Evolutionary conservation across 2,329 filamentous ascomycete genomes (phyloP), one percentile per base, ranked within the genome.

Genomic region (Huntiella omanensis): DNA sequence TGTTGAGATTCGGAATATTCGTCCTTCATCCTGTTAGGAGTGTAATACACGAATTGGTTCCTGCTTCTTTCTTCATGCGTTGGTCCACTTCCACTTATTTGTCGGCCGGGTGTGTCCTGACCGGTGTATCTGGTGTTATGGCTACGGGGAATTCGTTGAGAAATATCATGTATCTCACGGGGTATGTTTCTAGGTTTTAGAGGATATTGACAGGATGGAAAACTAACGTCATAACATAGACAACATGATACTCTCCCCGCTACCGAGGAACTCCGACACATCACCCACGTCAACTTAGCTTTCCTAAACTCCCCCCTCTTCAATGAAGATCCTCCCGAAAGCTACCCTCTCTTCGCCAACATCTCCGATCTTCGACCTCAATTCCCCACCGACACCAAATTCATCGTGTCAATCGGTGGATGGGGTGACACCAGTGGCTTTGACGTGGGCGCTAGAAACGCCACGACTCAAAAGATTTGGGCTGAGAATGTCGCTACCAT

Each of bases 371-470:
- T 42, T 13, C 43, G 45, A 1, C 56, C 55, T 13, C 60, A 64
- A 46, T 75, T 78, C 50, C 59, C 59, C 5, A 49, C 59, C 0
- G 64, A 64, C 19, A 76, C 77, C 15, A 77, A 80, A 53, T 60
- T 85, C 16, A 69, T 80, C 62, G 67, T 85, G 34, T 79, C 81
- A 15, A 74, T 86, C 51, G 81, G 81, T 8, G 81, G 80, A 45
- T 86, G 81, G 80, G 80, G 79, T 0, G 77, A 83, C 50, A 76
- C 70, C 0, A 57, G 59, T 5, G 80, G 78, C 0, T 85, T 83
- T 54, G 67, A 70, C 0, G 58, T 57, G 7, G 78, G 70, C 0
- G 73, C 75, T 1, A 65, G 63, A 43, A 66, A 67, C 3, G 64
- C 69, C 1, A 53, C 59, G 1, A 69, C 66, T 1, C 70, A 77